These are phyloP conservation scores for Centrapalus pauciflorus DNA, from an alignment of 129 eudicot genomes.

Conservation along the genomic window DNA sequence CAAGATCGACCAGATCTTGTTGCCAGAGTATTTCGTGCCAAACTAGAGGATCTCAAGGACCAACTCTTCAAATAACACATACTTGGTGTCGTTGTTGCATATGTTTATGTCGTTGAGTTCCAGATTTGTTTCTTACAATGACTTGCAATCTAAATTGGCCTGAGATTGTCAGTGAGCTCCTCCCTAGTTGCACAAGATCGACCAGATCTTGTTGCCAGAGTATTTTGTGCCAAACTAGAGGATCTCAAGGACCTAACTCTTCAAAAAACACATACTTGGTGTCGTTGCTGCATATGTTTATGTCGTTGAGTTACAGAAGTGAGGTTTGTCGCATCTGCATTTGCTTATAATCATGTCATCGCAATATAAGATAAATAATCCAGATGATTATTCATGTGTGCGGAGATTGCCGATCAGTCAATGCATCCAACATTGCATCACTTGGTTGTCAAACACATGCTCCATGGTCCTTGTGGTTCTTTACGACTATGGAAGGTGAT, in stretches of 20 bases:
- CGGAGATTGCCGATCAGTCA: not conserved
- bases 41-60: slow-evolving; percentile 1
- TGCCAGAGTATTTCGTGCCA: too few relatives aligned
- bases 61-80: too few relatives aligned
- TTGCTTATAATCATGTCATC: not conserved
- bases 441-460: slow-evolving; percentile 19
- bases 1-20: too few relatives aligned
- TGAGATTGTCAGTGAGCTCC: slow-evolving; percentile 16
- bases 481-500: not conserved
- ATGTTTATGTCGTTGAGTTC: too few relatives aligned
- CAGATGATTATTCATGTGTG: slow-evolving; percentile 10
- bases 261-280: not conserved
- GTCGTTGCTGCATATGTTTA: not conserved
- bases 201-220: slow-evolving; percentile 18
- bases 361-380: not conserved
- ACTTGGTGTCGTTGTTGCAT: too few relatives aligned
- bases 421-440: not conserved
- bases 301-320: slow-evolving; percentile 20
- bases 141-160: slow-evolving; percentile 27
- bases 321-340: slow-evolving; percentile 4
- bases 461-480: slow-evolving; percentile 25
- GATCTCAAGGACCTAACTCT: not conserved
- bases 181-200: not conserved
- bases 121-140: slow-evolving; percentile 34
- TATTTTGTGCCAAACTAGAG: slow-evolving; percentile 9